A percentile compares a stretch with the other conserved stretches of the same genome.
Evolutionary conservation across 441 rosid genomes (phyloP).

Genomic region (Aquilaria agallochum): DNA sequence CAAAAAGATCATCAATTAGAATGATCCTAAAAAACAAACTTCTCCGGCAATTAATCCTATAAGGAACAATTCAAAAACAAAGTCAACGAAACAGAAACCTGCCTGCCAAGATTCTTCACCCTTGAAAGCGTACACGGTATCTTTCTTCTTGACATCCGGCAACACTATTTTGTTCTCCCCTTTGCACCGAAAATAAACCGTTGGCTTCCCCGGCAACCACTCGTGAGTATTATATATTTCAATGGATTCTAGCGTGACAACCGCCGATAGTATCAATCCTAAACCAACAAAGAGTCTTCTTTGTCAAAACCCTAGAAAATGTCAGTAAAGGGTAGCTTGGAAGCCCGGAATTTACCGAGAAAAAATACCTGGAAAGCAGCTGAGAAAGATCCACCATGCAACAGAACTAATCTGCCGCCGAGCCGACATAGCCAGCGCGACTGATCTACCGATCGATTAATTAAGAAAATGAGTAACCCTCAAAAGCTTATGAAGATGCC

Average conservation of each 20-base stretch:
- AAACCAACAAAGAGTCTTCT: constrained; percentile 14
- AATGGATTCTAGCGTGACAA: constrained; percentile 61
- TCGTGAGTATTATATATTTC: constrained; percentile 67
- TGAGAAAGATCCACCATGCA: constrained; percentile 26
- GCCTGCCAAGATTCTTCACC: constrained; percentile 97
- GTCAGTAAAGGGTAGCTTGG: not conserved
- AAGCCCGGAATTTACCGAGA: constrained; percentile 3
- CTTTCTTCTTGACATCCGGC: constrained; percentile 59
- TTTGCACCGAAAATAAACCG: constrained; percentile 72
- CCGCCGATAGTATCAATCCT: constrained; percentile 46
- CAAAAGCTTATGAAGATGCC: too few relatives aligned
- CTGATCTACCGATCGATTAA: not conserved
- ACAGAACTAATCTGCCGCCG: constrained; percentile 15
- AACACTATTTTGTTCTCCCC: constrained; percentile 59
- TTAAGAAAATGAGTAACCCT: too few relatives aligned
- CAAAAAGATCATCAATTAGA: too few relatives aligned
- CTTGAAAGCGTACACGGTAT: constrained; percentile 44
- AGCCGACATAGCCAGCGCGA: constrained; percentile 22
- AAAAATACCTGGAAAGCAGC: constrained; percentile 56
- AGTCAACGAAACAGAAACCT: not conserved
- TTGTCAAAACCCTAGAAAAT: not conserved
- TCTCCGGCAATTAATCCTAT: too few relatives aligned
- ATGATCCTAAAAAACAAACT: too few relatives aligned
- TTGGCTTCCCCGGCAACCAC: constrained; percentile 53
- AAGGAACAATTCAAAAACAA: too few relatives aligned